Evolutionary conservation across 495 filamentous ascomycete species (phyloP).

Genomic region (Wilcoxina mikolae): DNA sequence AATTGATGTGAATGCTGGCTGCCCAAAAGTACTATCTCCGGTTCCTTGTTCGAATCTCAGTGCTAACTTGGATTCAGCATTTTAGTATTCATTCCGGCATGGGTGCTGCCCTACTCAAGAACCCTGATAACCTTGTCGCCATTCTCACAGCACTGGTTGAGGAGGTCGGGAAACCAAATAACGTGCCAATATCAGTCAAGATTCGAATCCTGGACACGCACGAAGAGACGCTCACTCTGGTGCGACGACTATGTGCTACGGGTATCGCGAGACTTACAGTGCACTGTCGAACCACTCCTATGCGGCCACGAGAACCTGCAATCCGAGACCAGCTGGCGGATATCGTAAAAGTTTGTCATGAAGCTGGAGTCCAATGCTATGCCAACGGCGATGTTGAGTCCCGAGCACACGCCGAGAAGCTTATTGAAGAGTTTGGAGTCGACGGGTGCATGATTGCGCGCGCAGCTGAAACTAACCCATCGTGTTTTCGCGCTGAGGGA

Average conservation of each 20-base stretch:
- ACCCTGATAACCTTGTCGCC: slow-evolving; percentile 62
- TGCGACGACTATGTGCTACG: slow-evolving; percentile 57
- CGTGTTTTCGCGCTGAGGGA: slow-evolving; percentile 53
- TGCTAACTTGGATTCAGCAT: slow-evolving; percentile 33
- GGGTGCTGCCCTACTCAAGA: slow-evolving; percentile 77
- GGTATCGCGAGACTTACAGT: slow-evolving; percentile 86
- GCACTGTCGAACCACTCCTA: slow-evolving; percentile 89
- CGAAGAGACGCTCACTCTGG: slow-evolving; percentile 55
- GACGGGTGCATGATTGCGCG: slow-evolving; percentile 97
- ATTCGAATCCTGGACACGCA: slow-evolving; percentile 73
- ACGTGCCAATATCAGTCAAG: slow-evolving; percentile 89
- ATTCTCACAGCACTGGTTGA: slow-evolving; percentile 70
- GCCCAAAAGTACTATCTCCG: slow-evolving; percentile 47
- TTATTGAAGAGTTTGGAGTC: slow-evolving; percentile 60
- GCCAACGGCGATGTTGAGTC: slow-evolving; percentile 86
- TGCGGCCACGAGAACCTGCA: slow-evolving; percentile 78
- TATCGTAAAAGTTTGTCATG: slow-evolving; percentile 59
- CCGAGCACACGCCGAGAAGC: slow-evolving; percentile 47
- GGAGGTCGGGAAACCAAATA: slow-evolving; percentile 56
- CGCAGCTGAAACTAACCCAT: slow-evolving; percentile 73
- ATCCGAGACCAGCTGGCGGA: slow-evolving; percentile 73
- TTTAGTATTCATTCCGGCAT: slow-evolving; percentile 85
- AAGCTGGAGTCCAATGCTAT: slow-evolving; percentile 71
- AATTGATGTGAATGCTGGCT: slow-evolving; percentile 94
- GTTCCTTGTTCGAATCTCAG: neutral